Evolutionary conservation across 345 rosid species (phyloP).

Genomic region (Populus davidiana): DNA sequence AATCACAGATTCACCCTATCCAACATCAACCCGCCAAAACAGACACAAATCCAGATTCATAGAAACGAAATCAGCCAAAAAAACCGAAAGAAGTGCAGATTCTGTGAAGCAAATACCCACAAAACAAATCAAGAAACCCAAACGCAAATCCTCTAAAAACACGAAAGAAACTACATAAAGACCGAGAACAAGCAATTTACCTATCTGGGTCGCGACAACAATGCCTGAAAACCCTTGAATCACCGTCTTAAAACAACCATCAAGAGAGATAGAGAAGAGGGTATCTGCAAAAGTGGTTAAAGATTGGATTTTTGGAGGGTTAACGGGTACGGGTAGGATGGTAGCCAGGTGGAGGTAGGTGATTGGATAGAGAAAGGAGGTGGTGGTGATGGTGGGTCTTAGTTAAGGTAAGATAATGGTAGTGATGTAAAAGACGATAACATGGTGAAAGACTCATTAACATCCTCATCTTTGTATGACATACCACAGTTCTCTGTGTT

Average conservation of each 20-base stretch:
- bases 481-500: not conserved
- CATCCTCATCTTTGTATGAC: not conserved
- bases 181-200: not conserved
- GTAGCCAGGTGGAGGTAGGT: conserved; percentile 5
- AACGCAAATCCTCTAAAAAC: not conserved
- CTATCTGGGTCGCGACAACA: conserved; percentile 4
- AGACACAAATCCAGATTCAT: not conserved
- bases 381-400: not conserved
- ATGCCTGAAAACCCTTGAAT: conserved; percentile 11
- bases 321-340: not conserved
- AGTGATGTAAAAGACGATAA: not conserved
- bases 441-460: not conserved
- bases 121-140: not conserved
- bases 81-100: not conserved
- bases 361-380: conserved; percentile 8
- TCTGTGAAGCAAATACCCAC: not conserved
- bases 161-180: not conserved
- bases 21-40: not conserved
- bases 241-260: not conserved
- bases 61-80: not conserved
- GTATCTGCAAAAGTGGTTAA: not conserved
- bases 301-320: not conserved
- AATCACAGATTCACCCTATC: not conserved
- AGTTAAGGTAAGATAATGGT: not conserved
- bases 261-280: not conserved